Conservation (phyloP, 139 green algal species). For the Picochlorum costavermella region DNA sequence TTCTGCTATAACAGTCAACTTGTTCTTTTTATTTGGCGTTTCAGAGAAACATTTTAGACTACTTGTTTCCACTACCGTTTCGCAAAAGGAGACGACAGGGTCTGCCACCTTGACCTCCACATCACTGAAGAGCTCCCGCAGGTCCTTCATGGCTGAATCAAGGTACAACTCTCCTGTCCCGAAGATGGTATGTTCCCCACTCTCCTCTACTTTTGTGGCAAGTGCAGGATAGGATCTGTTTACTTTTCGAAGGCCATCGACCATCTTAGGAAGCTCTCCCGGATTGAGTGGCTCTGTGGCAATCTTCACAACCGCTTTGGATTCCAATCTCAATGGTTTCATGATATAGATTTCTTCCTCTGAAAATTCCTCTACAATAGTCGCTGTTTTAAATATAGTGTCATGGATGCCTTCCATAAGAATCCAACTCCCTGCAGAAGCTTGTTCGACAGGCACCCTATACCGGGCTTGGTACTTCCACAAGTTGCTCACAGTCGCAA, state of each 20-base stretch:
- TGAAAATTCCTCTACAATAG: slow-evolving; percentile 62
- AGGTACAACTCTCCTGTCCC: slow-evolving; percentile 96
- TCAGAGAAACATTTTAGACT: slow-evolving; percentile 96
- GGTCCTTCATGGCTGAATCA: slow-evolving; percentile 91
- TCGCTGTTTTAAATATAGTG: slow-evolving; percentile 84
- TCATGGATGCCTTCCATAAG: slow-evolving; percentile 87
- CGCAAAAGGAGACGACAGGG: slow-evolving; percentile 84
- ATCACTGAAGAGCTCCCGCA: slow-evolving; percentile 81
- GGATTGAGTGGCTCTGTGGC: slow-evolving; percentile 94
- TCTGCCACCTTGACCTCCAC: slow-evolving; percentile 95
- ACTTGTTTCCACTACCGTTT: slow-evolving; percentile 94
- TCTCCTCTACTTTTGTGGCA: slow-evolving; percentile 93
- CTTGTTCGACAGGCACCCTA: slow-evolving; percentile 66
- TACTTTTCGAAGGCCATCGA: slow-evolving; percentile 73
- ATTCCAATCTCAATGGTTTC: slow-evolving; percentile 58
- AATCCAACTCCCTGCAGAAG: slow-evolving; percentile 51
- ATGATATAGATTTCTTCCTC: slow-evolving; percentile 77
- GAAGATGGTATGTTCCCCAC: slow-evolving; percentile 92
- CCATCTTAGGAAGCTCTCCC: slow-evolving; percentile 95
- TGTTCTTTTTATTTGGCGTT: slow-evolving; percentile 90
- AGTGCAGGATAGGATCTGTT: slow-evolving; percentile 86
- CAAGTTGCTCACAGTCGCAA: slow-evolving; percentile 52
- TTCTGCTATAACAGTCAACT: slow-evolving; percentile 93
- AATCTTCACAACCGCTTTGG: slow-evolving; percentile 84
- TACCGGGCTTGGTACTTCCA: slow-evolving; percentile 79